Conservation (phyloP, 306 rosid genomes). For the Gillenia trifoliata region DNA sequence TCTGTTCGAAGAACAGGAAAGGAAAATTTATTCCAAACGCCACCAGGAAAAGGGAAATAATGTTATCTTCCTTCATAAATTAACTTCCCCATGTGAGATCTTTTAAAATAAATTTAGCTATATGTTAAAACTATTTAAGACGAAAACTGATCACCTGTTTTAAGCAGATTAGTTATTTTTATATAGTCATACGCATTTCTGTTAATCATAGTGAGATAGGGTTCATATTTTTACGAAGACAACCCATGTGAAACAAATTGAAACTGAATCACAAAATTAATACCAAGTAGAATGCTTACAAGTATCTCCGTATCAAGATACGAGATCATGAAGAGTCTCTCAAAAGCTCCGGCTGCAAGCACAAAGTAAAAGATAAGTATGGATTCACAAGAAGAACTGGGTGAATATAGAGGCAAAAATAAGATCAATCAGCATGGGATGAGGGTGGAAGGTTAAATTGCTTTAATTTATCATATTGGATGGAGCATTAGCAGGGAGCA, state of each 20-base stretch:
- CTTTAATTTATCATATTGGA: neutral
- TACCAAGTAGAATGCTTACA: conserved; percentile 44
- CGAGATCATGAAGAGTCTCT: conserved; percentile 90
- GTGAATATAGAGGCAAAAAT: neutral
- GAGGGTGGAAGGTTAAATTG: neutral
- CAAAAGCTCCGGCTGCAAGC: conserved; percentile 68
- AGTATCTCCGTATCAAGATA: conserved; percentile 93
- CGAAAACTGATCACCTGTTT: neutral
- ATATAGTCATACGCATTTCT: neutral
- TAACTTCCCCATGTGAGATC: neutral
- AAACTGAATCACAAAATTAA: conserved; percentile 10
- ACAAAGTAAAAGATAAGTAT: conserved; percentile 19
- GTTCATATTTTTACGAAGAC: neutral
- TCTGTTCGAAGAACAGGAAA: neutral
- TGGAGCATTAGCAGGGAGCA: neutral
- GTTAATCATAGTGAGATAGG: neutral
- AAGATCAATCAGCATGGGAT: neutral
- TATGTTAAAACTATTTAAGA: neutral
- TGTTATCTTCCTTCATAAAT: neutral
- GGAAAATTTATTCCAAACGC: neutral
- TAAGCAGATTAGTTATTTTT: neutral
- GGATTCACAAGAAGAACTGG: neutral
- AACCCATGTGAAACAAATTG: conserved; percentile 9
- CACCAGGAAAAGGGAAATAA: neutral
- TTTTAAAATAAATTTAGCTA: neutral